Evolutionary conservation across 768 basidiomycete genomes (phyloP).

Genomic region (Neoboletus brunneissimus): DNA sequence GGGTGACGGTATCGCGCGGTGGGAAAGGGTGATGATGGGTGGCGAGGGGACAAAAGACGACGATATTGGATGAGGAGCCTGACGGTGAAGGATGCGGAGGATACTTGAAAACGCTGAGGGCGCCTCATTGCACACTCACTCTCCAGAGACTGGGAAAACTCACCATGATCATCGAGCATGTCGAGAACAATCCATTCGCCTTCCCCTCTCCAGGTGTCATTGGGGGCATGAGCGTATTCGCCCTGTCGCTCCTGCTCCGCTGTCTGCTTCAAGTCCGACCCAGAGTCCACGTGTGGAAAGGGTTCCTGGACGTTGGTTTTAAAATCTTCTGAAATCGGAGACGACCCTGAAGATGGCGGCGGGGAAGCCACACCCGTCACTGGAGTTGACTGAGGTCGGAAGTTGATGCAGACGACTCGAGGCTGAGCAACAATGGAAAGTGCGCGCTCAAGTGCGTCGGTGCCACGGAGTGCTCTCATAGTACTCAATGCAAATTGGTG

Average conservation of each 20-base stretch:
- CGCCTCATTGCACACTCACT: neutral
- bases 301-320: slow-evolving; percentile 8
- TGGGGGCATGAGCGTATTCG: neutral
- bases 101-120: slow-evolving; percentile 45
- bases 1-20: slow-evolving; percentile 9
- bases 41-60: slow-evolving; percentile 43
- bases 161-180: slow-evolving; percentile 47
- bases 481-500: slow-evolving; percentile 40
- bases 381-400: slow-evolving; percentile 15
- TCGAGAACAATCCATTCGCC: slow-evolving; percentile 54
- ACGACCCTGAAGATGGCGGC: slow-evolving; percentile 23
- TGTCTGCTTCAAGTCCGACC: slow-evolving; percentile 1
- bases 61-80: slow-evolving; percentile 31
- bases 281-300: neutral
- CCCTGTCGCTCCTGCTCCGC: neutral
- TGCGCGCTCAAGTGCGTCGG: slow-evolving; percentile 40
- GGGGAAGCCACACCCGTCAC: slow-evolving; percentile 11
- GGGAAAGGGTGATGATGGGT: slow-evolving; percentile 60
- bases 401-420: slow-evolving; percentile 43
- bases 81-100: slow-evolving; percentile 52
- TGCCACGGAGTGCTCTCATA: slow-evolving; percentile 43
- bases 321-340: slow-evolving; percentile 18
- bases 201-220: slow-evolving; percentile 17
- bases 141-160: neutral
- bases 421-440: slow-evolving; percentile 22